phyloP scores from a whole-genome alignment of 2,329 filamentous ascomycete species.

The Biscogniauxia marginata region DNA sequence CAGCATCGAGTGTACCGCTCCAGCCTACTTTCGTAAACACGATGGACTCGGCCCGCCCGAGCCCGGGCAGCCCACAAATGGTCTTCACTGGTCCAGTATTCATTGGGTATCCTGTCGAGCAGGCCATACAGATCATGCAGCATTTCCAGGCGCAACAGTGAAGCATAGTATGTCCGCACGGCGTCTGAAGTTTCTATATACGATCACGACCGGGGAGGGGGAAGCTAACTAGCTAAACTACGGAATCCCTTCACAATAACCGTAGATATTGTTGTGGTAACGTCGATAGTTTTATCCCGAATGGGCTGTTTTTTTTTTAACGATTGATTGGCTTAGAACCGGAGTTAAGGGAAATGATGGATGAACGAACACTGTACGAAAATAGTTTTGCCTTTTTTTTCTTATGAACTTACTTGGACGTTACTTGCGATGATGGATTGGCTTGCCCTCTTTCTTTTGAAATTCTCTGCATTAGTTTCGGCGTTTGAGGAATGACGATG shows the following conservation, averaged over 20 bases:
- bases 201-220: not conserved
- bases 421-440: not conserved
- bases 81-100: slow-evolving; percentile 93
- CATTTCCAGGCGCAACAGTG: slow-evolving; percentile 43
- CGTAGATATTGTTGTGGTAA: not conserved
- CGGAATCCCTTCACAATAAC: not conserved
- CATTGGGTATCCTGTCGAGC: slow-evolving; percentile 83
- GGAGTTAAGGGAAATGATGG: not conserved
- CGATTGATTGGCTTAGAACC: not conserved
- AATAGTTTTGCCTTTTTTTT: not conserved
- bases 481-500: not conserved
- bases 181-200: not conserved
- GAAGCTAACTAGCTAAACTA: not conserved
- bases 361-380: not conserved
- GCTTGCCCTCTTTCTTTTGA: not conserved
- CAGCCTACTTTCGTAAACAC: slow-evolving; percentile 56
- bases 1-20: slow-evolving; percentile 29
- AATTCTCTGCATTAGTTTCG: too few relatives aligned
- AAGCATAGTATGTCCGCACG: not conserved
- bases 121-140: slow-evolving; percentile 75
- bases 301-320: not conserved
- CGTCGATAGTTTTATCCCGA: too few relatives aligned
- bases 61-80: slow-evolving; percentile 54
- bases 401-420: not conserved
- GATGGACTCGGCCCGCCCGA: slow-evolving; percentile 31